These are phyloP conservation scores for Arachnopeziza araneosa DNA, from an alignment of 2,329 filamentous ascomycete species.

Conservation along the genomic window DNA sequence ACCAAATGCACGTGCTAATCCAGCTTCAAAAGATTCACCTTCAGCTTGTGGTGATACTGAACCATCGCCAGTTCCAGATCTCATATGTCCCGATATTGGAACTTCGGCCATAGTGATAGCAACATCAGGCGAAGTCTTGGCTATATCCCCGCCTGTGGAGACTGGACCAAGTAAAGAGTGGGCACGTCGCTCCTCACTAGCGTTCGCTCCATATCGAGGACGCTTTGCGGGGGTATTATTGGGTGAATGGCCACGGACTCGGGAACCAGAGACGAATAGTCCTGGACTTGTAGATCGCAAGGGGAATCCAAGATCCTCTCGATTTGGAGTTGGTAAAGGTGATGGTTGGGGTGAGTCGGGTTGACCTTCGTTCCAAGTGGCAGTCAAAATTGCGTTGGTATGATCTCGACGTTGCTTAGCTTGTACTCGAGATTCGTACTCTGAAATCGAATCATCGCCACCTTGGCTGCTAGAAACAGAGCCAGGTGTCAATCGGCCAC, in stretches of 20 bases:
- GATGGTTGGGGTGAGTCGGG: slow-evolving; percentile 46
- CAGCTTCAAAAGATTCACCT: neutral
- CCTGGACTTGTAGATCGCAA: slow-evolving; percentile 5
- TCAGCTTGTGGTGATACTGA: slow-evolving; percentile 18
- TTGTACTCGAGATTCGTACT: slow-evolving; percentile 27
- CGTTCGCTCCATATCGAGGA: slow-evolving; percentile 17
- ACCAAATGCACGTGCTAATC: slow-evolving; percentile 6
- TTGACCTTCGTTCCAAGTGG: slow-evolving; percentile 59
- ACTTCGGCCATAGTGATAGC: slow-evolving; percentile 10
- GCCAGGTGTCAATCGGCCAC: slow-evolving; percentile 32
- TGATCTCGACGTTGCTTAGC: slow-evolving; percentile 40
- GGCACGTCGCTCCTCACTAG: slow-evolving; percentile 23
- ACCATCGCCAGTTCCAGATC: slow-evolving; percentile 23
- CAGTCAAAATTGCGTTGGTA: slow-evolving; percentile 47
- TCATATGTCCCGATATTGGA: neutral
- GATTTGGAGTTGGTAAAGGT: slow-evolving; percentile 8
- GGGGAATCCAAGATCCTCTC: neutral
- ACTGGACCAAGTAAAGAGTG: slow-evolving; percentile 24
- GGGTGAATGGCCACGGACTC: slow-evolving; percentile 4
- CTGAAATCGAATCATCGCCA: slow-evolving; percentile 20
- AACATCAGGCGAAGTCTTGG: slow-evolving; percentile 19
- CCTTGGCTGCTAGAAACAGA: slow-evolving; percentile 22
- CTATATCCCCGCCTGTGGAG: slow-evolving; percentile 11
- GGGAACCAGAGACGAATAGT: neutral
- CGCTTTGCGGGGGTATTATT: slow-evolving; percentile 24